phyloP scores from a whole-genome alignment of 164 flowering plant species.

The Stephania cephalantha region DNA sequence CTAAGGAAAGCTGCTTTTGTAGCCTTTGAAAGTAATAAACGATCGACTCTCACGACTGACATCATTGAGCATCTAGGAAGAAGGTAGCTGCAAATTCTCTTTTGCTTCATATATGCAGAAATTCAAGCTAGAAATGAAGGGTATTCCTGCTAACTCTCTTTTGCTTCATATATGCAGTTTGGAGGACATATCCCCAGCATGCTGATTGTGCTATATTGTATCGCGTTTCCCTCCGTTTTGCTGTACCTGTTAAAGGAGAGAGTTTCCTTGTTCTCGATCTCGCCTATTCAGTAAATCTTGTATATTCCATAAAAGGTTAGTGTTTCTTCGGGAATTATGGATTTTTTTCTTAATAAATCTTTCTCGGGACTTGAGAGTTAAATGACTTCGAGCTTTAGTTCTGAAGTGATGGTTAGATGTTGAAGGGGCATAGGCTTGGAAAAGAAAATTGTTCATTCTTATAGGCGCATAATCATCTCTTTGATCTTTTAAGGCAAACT shows the following conservation, averaged over 20 bases:
- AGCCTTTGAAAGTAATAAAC: conserved; percentile 67
- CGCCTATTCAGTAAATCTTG: neutral
- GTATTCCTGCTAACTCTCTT: neutral
- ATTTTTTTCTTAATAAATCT: too few species aligned
- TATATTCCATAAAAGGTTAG: neutral
- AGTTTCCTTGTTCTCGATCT: neutral
- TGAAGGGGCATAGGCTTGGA: neutral
- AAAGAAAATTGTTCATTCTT: neutral
- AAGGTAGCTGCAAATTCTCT: conserved; percentile 38
- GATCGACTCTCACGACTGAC: conserved; percentile 82
- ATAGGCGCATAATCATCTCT: neutral
- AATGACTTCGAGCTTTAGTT: neutral
- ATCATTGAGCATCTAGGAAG: conserved; percentile 80
- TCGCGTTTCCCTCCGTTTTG: neutral
- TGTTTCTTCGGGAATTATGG: neutral
- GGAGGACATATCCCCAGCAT: conserved; percentile 70
- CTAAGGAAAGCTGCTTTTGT: conserved; percentile 80
- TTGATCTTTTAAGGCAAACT: neutral
- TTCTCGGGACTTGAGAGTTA: neutral
- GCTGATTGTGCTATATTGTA: conserved; percentile 13
- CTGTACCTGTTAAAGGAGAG: neutral
- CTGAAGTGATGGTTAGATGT: neutral
- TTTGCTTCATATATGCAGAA: conserved; percentile 29
- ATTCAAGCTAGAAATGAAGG: neutral
- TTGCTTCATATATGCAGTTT: conserved; percentile 46